Evolutionary conservation across 73 alveolate genomes (phyloP), one percentile per base, ranked within the genome.

Genomic region (Paramecium biaurelia): DNA sequence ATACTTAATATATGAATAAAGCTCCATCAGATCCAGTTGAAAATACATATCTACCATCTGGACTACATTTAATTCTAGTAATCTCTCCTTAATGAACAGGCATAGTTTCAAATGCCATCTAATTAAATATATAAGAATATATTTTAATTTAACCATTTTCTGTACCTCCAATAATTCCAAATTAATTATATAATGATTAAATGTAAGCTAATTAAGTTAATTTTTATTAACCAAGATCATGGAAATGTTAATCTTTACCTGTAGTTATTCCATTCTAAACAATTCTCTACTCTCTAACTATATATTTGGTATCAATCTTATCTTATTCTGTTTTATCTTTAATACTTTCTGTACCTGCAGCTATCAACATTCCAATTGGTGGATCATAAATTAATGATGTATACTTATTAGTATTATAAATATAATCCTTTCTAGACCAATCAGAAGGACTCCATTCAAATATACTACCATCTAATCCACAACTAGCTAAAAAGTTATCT

Each of bases 1-100:
- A 84, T 0, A 95, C 95, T 68, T 92, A 49, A 76, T 59, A 95
- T 32, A 95, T 94, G 88, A 97, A 95, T 12, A 97, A 18, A n/a
- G 96, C 82, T 1, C 99, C 99, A 85, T 97, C 99, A 20, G 92
- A 74, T 20, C 99, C 99, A 4, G 97, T 87, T 15, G 98, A 93
- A 74, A 97, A 97, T 32, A 97, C 92, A 59, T 92, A 96, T 68
- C 98, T 93, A 12, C 96, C 95, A 89, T 96, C 99, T n/a, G 98
- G 97, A 49, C 98, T 95, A 47, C 93, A 68, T 3, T 95, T 85
- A 9, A 97, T 85, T 88, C 93, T 87, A 28, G 97, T 92, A 8
- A 97, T 94, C 41, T 94, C 96, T 7, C 99, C 99, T 11, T 49
- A 37, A 92, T 97, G 99, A 21, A 94, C 97, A 57, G 85, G 43